Conservation (phyloP, 345 rosid species). For the Geranium brycei region DNA sequence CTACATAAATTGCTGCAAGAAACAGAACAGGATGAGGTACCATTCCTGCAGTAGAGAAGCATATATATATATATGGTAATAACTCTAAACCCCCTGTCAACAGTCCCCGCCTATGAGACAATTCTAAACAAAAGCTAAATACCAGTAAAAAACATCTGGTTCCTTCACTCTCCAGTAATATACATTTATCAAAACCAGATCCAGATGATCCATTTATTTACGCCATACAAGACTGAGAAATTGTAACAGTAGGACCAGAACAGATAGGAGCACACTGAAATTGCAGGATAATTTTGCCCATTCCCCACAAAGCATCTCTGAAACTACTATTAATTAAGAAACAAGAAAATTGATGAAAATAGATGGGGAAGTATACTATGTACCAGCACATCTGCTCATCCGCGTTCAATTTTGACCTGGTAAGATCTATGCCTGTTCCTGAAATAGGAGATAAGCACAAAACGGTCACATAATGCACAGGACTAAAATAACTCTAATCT, state of each 20-base stretch:
- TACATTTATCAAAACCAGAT: not conserved
- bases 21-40: conserved; percentile 10
- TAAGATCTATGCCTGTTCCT: conserved; percentile 71
- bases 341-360: not conserved
- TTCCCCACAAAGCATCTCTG: not conserved
- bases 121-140: not conserved
- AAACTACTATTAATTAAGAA: not conserved
- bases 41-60: conserved; percentile 5
- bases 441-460: conserved; percentile 11
- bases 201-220: not conserved
- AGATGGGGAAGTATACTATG: conserved; percentile 6
- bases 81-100: conserved; percentile 1
- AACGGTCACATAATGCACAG: conserved; percentile 1
- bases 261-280: not conserved
- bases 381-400: conserved; percentile 99
- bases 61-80: not conserved
- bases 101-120: conserved; percentile 1
- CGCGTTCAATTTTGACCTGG: conserved; percentile 72
- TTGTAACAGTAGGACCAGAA: not conserved
- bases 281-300: not conserved
- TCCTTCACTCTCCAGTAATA: not conserved
- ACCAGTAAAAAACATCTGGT: not conserved
- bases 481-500: not conserved
- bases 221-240: not conserved
- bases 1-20: conserved; percentile 80